A percentile compares a stretch with the other conserved stretches of the same genome.
Conservation (phyloP, 176 grass and related monocot species). For the Rhynchospora pubera region DNA sequence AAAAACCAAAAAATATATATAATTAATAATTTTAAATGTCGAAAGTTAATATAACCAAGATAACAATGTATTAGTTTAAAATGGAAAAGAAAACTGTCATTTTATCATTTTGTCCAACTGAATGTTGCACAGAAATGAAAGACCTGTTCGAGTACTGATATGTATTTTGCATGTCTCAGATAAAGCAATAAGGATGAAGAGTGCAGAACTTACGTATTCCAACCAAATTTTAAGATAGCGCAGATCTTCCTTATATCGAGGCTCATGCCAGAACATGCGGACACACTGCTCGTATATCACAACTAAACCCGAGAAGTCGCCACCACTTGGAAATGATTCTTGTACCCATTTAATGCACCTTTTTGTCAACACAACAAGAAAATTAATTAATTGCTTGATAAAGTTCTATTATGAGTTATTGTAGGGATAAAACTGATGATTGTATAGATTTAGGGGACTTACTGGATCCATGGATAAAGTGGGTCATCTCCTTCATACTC, state of each 20-base stretch:
- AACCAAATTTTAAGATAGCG: slow-evolving; percentile 98
- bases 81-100: neutral
- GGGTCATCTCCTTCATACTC: slow-evolving; percentile 81
- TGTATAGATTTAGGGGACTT: slow-evolving; percentile 6
- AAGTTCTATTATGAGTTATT: neutral
- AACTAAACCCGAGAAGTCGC: slow-evolving; percentile 76
- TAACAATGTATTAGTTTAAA: neutral
- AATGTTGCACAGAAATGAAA: neutral
- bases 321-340: slow-evolving; percentile 82
- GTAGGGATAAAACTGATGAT: neutral
- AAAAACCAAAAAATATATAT: neutral
- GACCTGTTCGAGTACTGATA: neutral
- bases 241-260: slow-evolving; percentile 75
- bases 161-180: neutral
- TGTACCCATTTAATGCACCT: slow-evolving; percentile 98
- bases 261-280: slow-evolving; percentile 73
- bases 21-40: neutral
- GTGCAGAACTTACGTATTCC: slow-evolving; percentile 66
- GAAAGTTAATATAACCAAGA: neutral
- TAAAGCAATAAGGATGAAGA: neutral
- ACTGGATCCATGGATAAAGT: slow-evolving; percentile 88
- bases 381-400: slow-evolving; percentile 4
- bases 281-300: slow-evolving; percentile 97
- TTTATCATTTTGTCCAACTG: neutral
- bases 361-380: neutral